Evolutionary conservation across 2,329 filamentous ascomycete species (phyloP), one percentile per base, ranked within the genome.

Genomic region (Penicillium polonicum): DNA sequence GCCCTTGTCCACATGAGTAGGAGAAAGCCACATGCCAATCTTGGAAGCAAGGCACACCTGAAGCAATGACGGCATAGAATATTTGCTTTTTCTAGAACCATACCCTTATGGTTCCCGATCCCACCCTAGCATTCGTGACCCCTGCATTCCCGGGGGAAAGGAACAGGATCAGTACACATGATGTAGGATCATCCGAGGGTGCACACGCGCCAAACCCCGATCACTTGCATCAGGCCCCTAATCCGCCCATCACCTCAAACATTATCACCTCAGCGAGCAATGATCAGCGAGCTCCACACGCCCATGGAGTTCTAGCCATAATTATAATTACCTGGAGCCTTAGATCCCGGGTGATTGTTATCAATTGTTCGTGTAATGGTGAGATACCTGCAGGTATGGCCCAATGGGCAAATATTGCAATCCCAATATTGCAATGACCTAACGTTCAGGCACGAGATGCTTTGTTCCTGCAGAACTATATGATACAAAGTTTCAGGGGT

Each of bases 401-500:
- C 23, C 23, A 23, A 23, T 23, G 5, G n/a, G 17, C 12, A 6
- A 7, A 31, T 48, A 15, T 10, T 17, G 6, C 12, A n/a, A 23
- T 39, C 17, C 2, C 21, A 45, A 45, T 21, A 19, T 29, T 9
- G 23, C 23, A 29, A 15, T 23, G 19, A 27, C 9, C 33, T 21
- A 39, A 36, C 4, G 10, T 33, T 23, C 17, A 19, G 31, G 31
- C 39, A 50, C 46, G 25, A 56, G 53, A 51, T 21, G 19, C 35
- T 10, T 43, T 25, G 35, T 56, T 27, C 23, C 33, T 51, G 46
- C 39, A 35, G 54, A 19, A 25, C 46, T 19, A 33, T 45, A 13
- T 44, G 23, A 50, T 43, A 39, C 48, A 57, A 13, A n/a, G 17
- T 48, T 53, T 53, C 39, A 45, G 42, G 42, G 41, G 29, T 38